phyloP scores from a whole-genome alignment of 202 grass and related monocot species.

The Eragrostis tef region DNA sequence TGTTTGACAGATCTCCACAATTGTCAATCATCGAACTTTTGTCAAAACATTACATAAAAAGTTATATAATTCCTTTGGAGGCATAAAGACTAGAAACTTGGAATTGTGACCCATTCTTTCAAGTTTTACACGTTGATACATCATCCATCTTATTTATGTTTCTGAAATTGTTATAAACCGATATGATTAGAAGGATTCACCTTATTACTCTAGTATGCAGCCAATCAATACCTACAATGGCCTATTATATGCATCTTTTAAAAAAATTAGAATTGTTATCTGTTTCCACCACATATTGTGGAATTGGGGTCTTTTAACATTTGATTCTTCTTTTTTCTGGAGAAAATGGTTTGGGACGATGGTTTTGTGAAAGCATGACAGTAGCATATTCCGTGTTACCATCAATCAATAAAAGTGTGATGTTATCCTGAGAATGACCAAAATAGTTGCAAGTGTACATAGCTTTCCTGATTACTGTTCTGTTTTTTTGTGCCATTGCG shows the following conservation, averaged over 20 bases:
- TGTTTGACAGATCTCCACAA: no score
- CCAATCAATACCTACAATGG: not conserved
- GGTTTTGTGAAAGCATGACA: not conserved
- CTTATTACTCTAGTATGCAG: not conserved
- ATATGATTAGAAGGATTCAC: not conserved
- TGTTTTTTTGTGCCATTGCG: not conserved
- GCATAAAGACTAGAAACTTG: no score
- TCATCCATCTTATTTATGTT: not conserved
- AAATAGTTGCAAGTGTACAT: not conserved
- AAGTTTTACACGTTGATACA: not conserved
- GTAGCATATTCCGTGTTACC: not conserved
- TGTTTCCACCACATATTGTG: no score
- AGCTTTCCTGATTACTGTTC: not conserved
- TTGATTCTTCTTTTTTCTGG: not conserved
- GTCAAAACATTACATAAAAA: no score
- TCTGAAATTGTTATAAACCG: not conserved
- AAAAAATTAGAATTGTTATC: no score
- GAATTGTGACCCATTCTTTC: no score
- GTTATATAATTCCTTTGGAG: no score
- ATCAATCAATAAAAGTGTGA: not conserved
- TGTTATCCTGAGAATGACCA: not conserved
- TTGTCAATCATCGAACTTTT: no score
- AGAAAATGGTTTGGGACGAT: not conserved
- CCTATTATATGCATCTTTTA: not conserved
- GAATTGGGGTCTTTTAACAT: not conserved